Percentiles rank a stretch among this genome's conserved stretches.
phyloP scores from a whole-genome alignment of 192 early-diverging fungal genomes.

The Coemansia nantahalensis region DNA sequence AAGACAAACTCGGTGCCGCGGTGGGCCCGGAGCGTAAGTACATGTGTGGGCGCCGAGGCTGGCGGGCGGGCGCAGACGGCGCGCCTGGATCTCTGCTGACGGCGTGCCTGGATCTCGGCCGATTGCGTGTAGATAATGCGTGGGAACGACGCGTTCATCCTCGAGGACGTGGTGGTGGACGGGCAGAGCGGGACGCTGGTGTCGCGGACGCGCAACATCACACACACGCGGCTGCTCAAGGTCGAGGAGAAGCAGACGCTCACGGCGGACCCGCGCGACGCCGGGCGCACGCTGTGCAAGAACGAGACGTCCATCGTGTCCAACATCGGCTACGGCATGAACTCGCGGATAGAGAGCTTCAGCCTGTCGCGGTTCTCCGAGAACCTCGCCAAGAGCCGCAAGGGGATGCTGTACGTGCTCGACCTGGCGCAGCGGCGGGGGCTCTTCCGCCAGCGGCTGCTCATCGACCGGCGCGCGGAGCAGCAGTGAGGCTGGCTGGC shows the following conservation, averaged over 20 bases:
- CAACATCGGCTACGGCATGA: slow-evolving; percentile 82
- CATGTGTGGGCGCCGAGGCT: no score
- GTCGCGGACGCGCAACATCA: slow-evolving; percentile 84
- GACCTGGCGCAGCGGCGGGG: slow-evolving; percentile 51
- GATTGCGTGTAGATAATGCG: slow-evolving; percentile 66
- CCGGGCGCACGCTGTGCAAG: slow-evolving; percentile 67
- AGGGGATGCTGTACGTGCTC: slow-evolving; percentile 53
- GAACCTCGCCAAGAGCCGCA: slow-evolving; percentile 54
- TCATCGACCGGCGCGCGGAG: slow-evolving; percentile 12
- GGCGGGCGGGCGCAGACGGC: not conserved
- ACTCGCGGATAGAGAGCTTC: slow-evolving; percentile 82
- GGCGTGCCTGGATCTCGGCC: not conserved
- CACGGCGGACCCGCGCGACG: slow-evolving; percentile 51
- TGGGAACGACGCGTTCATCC: slow-evolving; percentile 81
- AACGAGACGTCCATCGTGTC: slow-evolving; percentile 87
- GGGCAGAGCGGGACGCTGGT: slow-evolving; percentile 71
- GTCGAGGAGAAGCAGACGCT: slow-evolving; percentile 90
- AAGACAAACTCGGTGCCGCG: slow-evolving; percentile 86
- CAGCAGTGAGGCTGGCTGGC: slow-evolving; percentile 1
- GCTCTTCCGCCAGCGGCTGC: slow-evolving; percentile 39
- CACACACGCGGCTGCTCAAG: slow-evolving; percentile 88
- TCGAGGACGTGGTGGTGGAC: slow-evolving; percentile 89
- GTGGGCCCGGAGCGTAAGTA: slow-evolving; percentile 69
- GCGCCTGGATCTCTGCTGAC: not conserved
- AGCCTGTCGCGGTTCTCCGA: slow-evolving; percentile 83